Evolutionary conservation across 345 rosid species (phyloP).

Genomic region (Cardiospermum halicacabum): DNA sequence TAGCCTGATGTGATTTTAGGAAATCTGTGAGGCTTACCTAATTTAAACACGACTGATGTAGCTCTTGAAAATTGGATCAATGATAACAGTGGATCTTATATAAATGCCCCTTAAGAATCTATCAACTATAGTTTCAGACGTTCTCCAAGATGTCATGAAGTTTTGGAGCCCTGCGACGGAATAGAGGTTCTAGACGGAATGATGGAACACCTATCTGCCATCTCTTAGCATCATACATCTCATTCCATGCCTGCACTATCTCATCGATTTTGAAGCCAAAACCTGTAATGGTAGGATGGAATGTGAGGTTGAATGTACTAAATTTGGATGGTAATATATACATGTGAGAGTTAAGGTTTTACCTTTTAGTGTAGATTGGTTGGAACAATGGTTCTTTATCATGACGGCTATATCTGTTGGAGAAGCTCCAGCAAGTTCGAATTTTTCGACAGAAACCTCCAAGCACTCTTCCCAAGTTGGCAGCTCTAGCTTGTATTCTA

Average conservation of each 20-base stretch:
- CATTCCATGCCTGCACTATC: slow-evolving; percentile 98
- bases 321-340: slow-evolving; percentile 5
- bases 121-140: slow-evolving; percentile 30
- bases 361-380: slow-evolving; percentile 83
- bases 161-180: slow-evolving; percentile 76
- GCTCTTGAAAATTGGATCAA: slow-evolving; percentile 12
- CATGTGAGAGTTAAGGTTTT: slow-evolving; percentile 7
- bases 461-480: slow-evolving; percentile 99
- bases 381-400: slow-evolving; percentile 97
- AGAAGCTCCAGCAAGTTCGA: slow-evolving; percentile 98
- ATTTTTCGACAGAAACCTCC: slow-evolving; percentile 96
- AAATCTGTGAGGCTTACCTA: slow-evolving; percentile 6
- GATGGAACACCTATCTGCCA: slow-evolving; percentile 96
- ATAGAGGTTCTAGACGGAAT: slow-evolving; percentile 92
- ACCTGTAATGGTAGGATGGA: slow-evolving; percentile 33
- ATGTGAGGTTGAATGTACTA: not conserved
- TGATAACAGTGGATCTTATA: slow-evolving; percentile 2
- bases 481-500: slow-evolving; percentile 78
- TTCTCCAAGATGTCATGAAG: slow-evolving; percentile 79
- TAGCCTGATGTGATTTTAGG: not conserved
- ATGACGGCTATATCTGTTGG: slow-evolving; percentile 92
- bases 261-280: slow-evolving; percentile 95
- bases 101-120: slow-evolving; percentile 8
- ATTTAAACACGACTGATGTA: not conserved
- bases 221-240: slow-evolving; percentile 95